A percentile compares a stretch with the other conserved stretches of the same genome.
These are phyloP conservation scores for Alnus glutinosa DNA, from an alignment of 306 rosid species.

Conservation along the genomic window DNA sequence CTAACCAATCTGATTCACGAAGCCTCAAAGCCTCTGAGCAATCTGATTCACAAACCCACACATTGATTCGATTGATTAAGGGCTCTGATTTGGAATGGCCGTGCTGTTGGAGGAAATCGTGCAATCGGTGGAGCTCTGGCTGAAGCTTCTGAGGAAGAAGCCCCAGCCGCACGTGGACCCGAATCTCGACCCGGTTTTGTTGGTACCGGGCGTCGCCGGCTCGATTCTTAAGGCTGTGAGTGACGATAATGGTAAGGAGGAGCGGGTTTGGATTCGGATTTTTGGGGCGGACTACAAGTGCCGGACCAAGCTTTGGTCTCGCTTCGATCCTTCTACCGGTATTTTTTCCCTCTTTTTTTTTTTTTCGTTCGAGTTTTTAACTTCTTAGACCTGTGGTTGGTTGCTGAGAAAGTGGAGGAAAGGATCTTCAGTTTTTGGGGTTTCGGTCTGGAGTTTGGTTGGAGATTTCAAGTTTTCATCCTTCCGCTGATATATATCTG, in stretches of 20 bases:
- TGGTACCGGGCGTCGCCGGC: slow-evolving; percentile 94
- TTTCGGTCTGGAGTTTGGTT: too few species aligned
- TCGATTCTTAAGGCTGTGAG: slow-evolving; percentile 67
- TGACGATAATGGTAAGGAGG: slow-evolving; percentile 50
- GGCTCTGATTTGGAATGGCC: slow-evolving; percentile 49
- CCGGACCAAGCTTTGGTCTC: slow-evolving; percentile 92
- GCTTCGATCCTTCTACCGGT: slow-evolving; percentile 83
- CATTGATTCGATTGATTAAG: background rate
- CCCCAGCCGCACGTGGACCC: slow-evolving; percentile 69
- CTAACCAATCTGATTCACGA: background rate
- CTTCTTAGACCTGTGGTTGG: background rate
- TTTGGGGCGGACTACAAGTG: slow-evolving; percentile 67
- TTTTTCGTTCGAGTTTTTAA: background rate
- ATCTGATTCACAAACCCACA: background rate
- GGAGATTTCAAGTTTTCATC: too few species aligned
- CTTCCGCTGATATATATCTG: too few species aligned
- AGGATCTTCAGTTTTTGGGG: background rate
- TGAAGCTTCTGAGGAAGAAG: slow-evolving; percentile 51
- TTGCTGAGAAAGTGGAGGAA: background rate
- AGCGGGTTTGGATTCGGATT: slow-evolving; percentile 90
- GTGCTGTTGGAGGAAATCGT: slow-evolving; percentile 63
- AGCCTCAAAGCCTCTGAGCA: background rate
- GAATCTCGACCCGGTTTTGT: slow-evolving; percentile 77
- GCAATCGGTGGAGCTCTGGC: slow-evolving; percentile 76
- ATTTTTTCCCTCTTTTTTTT: background rate